These are phyloP conservation scores for Botrytis paeoniae DNA, from an alignment of 2,329 filamentous ascomycete genomes.

Conservation along the genomic window DNA sequence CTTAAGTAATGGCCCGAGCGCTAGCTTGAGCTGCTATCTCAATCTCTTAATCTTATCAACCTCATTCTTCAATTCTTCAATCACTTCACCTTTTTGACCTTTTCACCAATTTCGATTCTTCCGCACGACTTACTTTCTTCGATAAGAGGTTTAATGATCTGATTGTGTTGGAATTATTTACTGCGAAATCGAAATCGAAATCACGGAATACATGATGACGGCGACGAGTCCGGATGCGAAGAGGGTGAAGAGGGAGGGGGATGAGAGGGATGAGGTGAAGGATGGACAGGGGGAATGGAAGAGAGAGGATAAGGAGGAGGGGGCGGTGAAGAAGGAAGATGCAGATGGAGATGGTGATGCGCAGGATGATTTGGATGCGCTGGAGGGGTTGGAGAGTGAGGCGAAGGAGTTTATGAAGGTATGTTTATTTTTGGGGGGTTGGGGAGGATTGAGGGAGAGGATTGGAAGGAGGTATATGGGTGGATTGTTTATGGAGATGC, in stretches of 20 bases:
- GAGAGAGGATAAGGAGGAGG: neutral
- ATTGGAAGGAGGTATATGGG: neutral
- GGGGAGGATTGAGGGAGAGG: neutral
- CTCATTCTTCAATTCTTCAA: neutral
- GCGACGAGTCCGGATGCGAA: neutral
- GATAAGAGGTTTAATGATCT: neutral
- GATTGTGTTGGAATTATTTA: neutral
- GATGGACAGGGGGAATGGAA: neutral
- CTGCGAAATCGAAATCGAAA: neutral
- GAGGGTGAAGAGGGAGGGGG: neutral
- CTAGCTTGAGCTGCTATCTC: neutral
- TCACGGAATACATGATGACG: neutral
- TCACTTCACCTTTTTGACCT: neutral
- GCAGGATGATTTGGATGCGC: constrained; percentile 65
- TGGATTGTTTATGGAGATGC: neutral
- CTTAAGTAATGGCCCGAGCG: neutral
- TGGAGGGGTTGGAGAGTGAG: constrained; percentile 78
- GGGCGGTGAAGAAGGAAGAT: neutral
- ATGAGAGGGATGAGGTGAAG: too few species aligned
- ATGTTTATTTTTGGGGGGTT: constrained; percentile 27
- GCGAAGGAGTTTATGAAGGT: constrained; percentile 91
- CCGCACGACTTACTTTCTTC: neutral
- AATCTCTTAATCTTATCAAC: neutral
- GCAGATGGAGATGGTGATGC: neutral
- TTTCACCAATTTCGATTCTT: neutral